Evolutionary conservation across 352 stramenopile species (phyloP).

Genomic region (Globisporangium nodosum): DNA sequence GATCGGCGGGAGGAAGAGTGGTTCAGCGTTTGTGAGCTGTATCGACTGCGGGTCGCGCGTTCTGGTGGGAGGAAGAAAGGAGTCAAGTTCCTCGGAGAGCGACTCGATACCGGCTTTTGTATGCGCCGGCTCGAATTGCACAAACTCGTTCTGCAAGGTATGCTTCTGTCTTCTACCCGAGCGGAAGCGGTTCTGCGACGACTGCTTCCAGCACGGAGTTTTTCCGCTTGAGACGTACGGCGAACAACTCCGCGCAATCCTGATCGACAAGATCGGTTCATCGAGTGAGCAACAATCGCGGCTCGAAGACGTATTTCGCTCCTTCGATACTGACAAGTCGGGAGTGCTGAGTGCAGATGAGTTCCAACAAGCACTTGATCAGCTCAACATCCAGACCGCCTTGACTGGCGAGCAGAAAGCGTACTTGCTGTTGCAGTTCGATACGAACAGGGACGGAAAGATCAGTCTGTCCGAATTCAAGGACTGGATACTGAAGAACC

Average conservation of each 20-base stretch:
- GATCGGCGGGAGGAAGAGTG: conserved; percentile 71
- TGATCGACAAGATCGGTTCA: conserved; percentile 62
- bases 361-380: conserved; percentile 43
- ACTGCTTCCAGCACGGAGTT: conserved; percentile 70
- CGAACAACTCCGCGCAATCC: conserved; percentile 45
- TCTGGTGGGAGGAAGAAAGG: conserved; percentile 24
- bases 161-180: conserved; percentile 44
- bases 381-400: conserved; percentile 45
- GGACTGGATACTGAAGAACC: conserved; percentile 59
- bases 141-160: conserved; percentile 45
- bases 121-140: conserved; percentile 55
- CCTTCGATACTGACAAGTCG: conserved; percentile 57
- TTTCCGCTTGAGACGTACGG: conserved; percentile 38
- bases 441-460: conserved; percentile 60
- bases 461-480: conserved; percentile 64
- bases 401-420: conserved; percentile 41
- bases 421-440: conserved; percentile 58
- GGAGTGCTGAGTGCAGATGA: conserved; percentile 49
- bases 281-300: conserved; percentile 20
- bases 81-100: neutral
- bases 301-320: conserved; percentile 47
- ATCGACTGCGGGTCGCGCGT: conserved; percentile 47
- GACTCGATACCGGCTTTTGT: conserved; percentile 7
- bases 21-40: conserved; percentile 47
- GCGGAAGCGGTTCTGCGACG: conserved; percentile 59